phyloP scores from a whole-genome alignment of 768 basidiomycete species.

The Kwoniella bestiolae region DNA sequence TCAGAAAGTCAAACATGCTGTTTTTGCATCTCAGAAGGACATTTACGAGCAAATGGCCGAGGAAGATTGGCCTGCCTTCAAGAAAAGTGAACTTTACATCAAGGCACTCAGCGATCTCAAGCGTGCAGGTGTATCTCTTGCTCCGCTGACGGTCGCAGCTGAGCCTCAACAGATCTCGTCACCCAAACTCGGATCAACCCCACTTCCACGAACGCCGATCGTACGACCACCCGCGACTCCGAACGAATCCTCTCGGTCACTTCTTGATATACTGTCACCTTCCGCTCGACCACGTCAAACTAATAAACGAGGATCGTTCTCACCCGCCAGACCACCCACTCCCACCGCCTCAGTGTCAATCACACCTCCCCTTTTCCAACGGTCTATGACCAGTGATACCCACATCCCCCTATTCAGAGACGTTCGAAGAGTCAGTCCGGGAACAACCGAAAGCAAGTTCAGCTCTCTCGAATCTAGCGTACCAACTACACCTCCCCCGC shows the following conservation, averaged over 20 bases:
- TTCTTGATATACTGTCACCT: slow-evolving; percentile 11
- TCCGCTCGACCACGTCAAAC: slow-evolving; percentile 11
- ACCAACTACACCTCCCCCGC: slow-evolving; percentile 29
- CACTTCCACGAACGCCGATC: slow-evolving; percentile 1
- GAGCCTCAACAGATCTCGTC: background rate
- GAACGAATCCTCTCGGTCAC: slow-evolving; percentile 12
- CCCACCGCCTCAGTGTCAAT: slow-evolving; percentile 29
- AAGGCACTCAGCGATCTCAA: slow-evolving; percentile 70
- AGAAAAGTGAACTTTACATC: slow-evolving; percentile 87
- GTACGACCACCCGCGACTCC: slow-evolving; percentile 11
- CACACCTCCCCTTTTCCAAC: slow-evolving; percentile 33
- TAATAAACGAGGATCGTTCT: slow-evolving; percentile 27
- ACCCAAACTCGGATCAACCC: background rate
- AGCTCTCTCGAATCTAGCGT: background rate
- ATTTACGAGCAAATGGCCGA: slow-evolving; percentile 86
- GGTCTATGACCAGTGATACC: slow-evolving; percentile 8
- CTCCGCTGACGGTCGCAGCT: background rate
- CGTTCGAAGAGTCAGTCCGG: slow-evolving; percentile 14
- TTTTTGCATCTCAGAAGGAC: slow-evolving; percentile 82
- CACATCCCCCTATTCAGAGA: background rate
- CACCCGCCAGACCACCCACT: slow-evolving; percentile 18
- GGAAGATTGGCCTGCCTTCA: slow-evolving; percentile 85
- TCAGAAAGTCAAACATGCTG: slow-evolving; percentile 64
- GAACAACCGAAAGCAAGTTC: background rate
- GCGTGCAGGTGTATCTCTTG: slow-evolving; percentile 3